Evolutionary conservation across 2,329 filamentous ascomycete genomes (phyloP), one percentile per base, ranked within the genome.

Genomic region (Colletotrichum costaricense): DNA sequence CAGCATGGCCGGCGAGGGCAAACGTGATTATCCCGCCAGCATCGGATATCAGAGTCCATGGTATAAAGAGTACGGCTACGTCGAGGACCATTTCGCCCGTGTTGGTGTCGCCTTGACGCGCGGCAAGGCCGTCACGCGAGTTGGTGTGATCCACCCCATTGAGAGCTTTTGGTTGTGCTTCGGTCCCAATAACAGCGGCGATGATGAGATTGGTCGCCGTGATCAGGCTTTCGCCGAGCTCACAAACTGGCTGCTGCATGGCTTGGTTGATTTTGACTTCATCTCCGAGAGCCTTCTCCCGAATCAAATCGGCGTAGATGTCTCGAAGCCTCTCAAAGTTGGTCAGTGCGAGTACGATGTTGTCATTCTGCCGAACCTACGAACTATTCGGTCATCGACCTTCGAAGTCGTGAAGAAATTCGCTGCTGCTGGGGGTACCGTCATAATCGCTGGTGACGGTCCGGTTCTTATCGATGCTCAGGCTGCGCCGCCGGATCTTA

Each of bases 161-260:
- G 80, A 81, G 57, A 81, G 80, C 63, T 80, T 79, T 62, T 81
- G 80, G 80, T 64, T 81, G 2, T 76, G 76, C 8, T 81, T 79
- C 72, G 80, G 80, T 0, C 80, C 80, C 2, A 68, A 72, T 2
- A 77, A 78, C 49, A 75, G 74, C 52, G 76, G 70, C 30, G 75
- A 75, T 5, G 78, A 79, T 14, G 79, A 81, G 54, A 60, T 72
- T 26, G 75, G 62, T 2, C 72, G 62, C 19, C 76, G 79, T 16
- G 78, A 81, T 30, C 72, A 76, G 52, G 74, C 71, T 5, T 81
- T 81, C 55, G 75, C 35, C 5, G 74, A 77, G 63, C 73, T 76
- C 6, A 75, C 71, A 14, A 46, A 63, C 28, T 74, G 74, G 71
- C 58, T 75, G 5, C 55, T 75, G 1, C 67, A 72, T 1, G 73